These are phyloP conservation scores for Vanrija humicola DNA, from an alignment of 1,284 basidiomycete species.

Conservation along the genomic window DNA sequence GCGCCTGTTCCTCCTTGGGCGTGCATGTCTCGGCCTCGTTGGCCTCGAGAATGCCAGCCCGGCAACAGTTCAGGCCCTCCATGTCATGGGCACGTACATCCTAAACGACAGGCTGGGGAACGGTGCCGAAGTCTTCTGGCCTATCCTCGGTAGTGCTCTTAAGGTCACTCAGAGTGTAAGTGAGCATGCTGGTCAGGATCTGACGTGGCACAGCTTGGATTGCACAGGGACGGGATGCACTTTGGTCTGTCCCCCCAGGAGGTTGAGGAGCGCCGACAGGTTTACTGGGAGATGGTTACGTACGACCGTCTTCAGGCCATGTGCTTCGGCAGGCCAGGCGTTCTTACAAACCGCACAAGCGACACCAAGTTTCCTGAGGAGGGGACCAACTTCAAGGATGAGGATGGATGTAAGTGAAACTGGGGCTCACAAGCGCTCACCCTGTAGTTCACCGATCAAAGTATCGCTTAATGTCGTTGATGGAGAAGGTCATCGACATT, in stretches of 20 bases:
- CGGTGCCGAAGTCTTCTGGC: slow-evolving; percentile 48
- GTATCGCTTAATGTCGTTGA: slow-evolving; percentile 38
- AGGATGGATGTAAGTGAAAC: slow-evolving; percentile 32
- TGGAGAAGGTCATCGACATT: slow-evolving; percentile 46
- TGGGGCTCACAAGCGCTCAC: background rate
- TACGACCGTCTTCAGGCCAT: slow-evolving; percentile 46
- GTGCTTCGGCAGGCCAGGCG: slow-evolving; percentile 45
- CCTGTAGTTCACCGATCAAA: slow-evolving; percentile 34
- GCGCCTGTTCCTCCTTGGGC: slow-evolving; percentile 39
- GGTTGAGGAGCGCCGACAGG: slow-evolving; percentile 40
- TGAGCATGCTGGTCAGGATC: slow-evolving; percentile 1
- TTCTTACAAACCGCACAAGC: slow-evolving; percentile 30
- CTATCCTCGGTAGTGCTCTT: slow-evolving; percentile 43
- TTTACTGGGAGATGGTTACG: slow-evolving; percentile 48
- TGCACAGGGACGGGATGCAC: slow-evolving; percentile 44
- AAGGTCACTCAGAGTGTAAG: slow-evolving; percentile 41
- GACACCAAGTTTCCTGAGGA: slow-evolving; percentile 41
- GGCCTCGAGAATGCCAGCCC: slow-evolving; percentile 41
- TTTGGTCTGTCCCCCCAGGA: slow-evolving; percentile 44
- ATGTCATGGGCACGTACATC: slow-evolving; percentile 44
- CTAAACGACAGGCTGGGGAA: slow-evolving; percentile 44
- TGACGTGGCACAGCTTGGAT: slow-evolving; percentile 29
- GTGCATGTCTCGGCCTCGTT: slow-evolving; percentile 37
- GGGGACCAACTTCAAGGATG: slow-evolving; percentile 24
- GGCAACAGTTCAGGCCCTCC: slow-evolving; percentile 45